Evolutionary conservation across 31 red algal genomes (phyloP), one percentile per base, ranked within the genome.

Genomic region (Asparagopsis taxiformis): DNA sequence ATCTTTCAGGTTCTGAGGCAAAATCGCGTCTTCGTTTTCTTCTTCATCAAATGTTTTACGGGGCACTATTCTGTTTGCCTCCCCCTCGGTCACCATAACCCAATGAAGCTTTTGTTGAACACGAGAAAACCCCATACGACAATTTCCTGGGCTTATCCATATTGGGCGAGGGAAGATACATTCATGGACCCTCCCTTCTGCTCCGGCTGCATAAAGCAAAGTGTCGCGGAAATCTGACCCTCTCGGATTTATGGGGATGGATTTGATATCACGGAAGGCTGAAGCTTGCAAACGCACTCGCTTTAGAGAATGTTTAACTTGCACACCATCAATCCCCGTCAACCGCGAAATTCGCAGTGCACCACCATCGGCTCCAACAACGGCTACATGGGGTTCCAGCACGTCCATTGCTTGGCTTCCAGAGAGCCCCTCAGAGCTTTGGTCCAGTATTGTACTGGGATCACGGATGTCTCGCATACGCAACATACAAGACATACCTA

Each of bases 401-500:
- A 56, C 52, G 22, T 58, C 63, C 73, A 87, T 77, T 19, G 58
- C 66, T 4, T 49, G 30, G 59, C 72, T 77, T 20, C 83, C 83
- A 9, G 72, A 44, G 16, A 87, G 44, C 17, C 83, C 72, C 30
- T 87, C 83, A 2, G 65, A 50, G 53, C 75, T 87, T 59, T 87
- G 83, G 29, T 87, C 83, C 9, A 87, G 32, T 29, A 71, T 76
- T 10, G 72, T 44, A n/a, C 71, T 50, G 26, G 83, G 83, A 53
- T 87, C 72, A 16, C 83, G 62, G 28, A 87, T 78, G 59, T 87
- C 73, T 13, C 83, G 72, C 17, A 87, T 33, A 3, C 83, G 60
- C 38, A 87, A 51, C 29, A 65, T 63, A 66, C 83, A 87, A 19
- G 83, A 77, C 16, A 76, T 38, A 11, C 65, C 65, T 57, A 87